phyloP scores from a whole-genome alignment of 225 moss, liverwort and hornwort species.

The Rhytidiadelphus loreus region DNA sequence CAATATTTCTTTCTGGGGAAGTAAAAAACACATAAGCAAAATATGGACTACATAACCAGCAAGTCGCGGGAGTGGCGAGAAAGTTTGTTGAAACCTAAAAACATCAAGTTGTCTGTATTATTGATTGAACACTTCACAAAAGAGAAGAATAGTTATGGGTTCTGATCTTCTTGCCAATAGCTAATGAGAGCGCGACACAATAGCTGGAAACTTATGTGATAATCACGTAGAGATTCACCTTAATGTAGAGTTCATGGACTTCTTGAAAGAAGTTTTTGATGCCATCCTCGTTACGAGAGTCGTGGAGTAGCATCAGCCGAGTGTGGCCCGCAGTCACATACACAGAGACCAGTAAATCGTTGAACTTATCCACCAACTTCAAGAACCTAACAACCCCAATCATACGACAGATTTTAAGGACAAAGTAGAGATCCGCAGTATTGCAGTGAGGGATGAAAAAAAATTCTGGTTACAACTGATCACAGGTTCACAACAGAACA shows the following conservation, averaged over 20 bases:
- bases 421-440: neutral
- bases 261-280: conserved; percentile 96
- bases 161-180: neutral
- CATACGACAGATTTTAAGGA: neutral
- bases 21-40: neutral
- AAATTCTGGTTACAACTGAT: neutral
- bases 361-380: conserved; percentile 94
- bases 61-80: neutral
- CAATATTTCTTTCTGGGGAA: neutral
- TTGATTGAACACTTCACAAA: neutral
- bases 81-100: neutral
- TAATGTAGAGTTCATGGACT: conserved; percentile 93
- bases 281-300: conserved; percentile 94
- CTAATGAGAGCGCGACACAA: neutral
- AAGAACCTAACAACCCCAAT: conserved; percentile 51
- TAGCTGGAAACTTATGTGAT: neutral
- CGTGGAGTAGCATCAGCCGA: conserved; percentile 89
- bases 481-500: neutral
- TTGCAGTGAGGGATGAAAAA: neutral
- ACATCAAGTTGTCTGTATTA: neutral
- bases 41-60: neutral
- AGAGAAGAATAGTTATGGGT: neutral
- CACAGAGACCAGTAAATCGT: conserved; percentile 79
- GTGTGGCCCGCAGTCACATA: conserved; percentile 96
- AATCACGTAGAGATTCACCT: conserved; percentile 24